These are phyloP conservation scores for Trichosanthes cucumerina DNA, from an alignment of 306 rosid genomes.

Conservation along the genomic window DNA sequence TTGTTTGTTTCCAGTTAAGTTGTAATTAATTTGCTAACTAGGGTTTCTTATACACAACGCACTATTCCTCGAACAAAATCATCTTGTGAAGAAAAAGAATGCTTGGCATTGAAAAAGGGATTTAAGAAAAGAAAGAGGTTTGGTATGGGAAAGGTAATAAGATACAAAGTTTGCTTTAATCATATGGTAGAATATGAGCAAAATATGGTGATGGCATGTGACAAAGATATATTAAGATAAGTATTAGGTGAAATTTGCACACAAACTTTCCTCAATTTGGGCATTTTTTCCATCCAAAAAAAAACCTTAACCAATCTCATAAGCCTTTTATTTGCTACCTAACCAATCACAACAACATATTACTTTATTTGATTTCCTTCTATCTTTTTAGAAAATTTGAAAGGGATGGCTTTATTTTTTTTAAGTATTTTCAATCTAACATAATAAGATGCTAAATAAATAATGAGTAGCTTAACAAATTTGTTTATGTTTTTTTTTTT, in stretches of 20 bases:
- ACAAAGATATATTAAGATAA: conserved; percentile 5
- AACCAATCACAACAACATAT: background rate
- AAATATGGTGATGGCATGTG: conserved; percentile 7
- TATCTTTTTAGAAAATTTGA: background rate
- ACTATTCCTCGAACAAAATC: too few relatives aligned
- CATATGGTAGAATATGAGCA: background rate
- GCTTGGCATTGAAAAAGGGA: too few relatives aligned
- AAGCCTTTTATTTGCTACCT: background rate
- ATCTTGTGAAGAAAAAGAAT: too few relatives aligned
- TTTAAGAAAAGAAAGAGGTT: background rate
- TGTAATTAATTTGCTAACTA: too few relatives aligned
- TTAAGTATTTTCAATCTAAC: background rate
- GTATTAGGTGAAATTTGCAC: conserved; percentile 8
- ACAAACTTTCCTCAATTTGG: background rate
- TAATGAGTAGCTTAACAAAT: background rate
- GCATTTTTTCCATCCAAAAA: conserved; percentile 4
- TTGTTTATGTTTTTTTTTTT: background rate
- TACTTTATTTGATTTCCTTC: background rate
- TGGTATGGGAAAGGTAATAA: background rate
- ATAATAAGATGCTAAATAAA: background rate
- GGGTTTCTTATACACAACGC: too few relatives aligned
- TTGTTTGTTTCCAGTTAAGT: too few relatives aligned
- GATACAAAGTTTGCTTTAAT: background rate
- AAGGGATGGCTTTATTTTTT: background rate
- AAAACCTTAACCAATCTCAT: background rate